Evolutionary conservation across 371 early-diverging fungal genomes (phyloP), one percentile per base, ranked within the genome.

Genomic region (Mortierella sp.): DNA sequence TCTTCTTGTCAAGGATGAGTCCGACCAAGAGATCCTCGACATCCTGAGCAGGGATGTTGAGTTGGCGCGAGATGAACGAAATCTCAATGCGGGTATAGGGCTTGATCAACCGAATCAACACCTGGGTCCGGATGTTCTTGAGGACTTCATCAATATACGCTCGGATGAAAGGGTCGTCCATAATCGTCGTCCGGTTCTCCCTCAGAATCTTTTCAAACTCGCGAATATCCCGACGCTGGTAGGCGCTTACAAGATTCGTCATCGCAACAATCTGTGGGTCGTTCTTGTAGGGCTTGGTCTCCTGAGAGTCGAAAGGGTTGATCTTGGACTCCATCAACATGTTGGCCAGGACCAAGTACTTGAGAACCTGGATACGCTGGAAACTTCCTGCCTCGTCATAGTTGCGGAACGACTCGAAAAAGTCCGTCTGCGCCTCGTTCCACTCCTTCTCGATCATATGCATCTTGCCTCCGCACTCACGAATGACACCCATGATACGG

Each of bases 391-490:
- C 98, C 89, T 99, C 99, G 84, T 98, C 98, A 87, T 98, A 99
- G 85, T 96, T 97, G 78, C 97, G 97, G 91, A 99, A 99, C 1
- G 98, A 96, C 78, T 98, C 98, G 84, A 98, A 99, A 84, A 99
- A 98, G 79, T 97, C 97, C 0, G 95, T 92, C 84, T 97, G 96
- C 1, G 99, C 98, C 80, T 93, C 91, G 55, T 95, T 95, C 98
- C 98, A 99, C 83, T 97, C 94, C 89, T 95, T 94, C 89, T 98
- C 98, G 70, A 92, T 89, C 98, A 99, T 98, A 88, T 97, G 96
- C 97, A 99, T 98, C 88, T 98, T 99, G 48, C 98, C 99, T 65
- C 98, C 99, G 84, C 98, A 98, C 90, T 98, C 98, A 72, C 97
- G 94, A 81, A 99, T 98, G 44, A 98, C 95, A 48, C 97, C 99